Evolutionary conservation across 805 yeast genomes (phyloP), one percentile per base, ranked within the genome.

Genomic region (Babjeviella inositovora): DNA sequence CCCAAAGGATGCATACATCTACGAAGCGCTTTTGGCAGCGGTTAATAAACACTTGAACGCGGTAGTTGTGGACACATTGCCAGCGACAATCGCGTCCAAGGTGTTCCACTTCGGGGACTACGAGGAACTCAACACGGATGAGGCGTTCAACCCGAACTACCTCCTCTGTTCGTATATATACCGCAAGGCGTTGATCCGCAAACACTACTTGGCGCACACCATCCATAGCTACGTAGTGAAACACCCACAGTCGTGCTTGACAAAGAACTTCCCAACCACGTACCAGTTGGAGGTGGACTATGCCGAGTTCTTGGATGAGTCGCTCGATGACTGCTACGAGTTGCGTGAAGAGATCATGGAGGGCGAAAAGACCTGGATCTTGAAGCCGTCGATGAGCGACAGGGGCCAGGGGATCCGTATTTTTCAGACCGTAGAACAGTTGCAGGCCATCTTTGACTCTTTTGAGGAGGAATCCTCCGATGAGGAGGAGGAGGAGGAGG

Each of bases 321-420:
- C 94, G 0, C 54, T 90, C 21, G 97, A 87, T 44, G 98, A 90
- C 37, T 72, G 79, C 18, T 85, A 77, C 53, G 98, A 87, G 39
- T 55, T 90, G 23, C 53, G 93, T 28, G 75, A 74, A 24, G 94
- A 77, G 34, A 51, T 90, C 16, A 74, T 72, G 28, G 43, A 46
- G 7, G 67, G 65, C 8, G 59, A 54, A 10, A 68, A 63, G 32
- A 65, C 74, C 22, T 87, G 92, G 85, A 90, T 90, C 18, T 57
- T 90, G 42, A 90, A 90, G 42, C 98, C 98, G 9, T 72, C 93
- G 32, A 84, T 90, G 95, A 77, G 93, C 38, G 98, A 90, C 41
- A 74, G 87, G 41, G 98, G 94, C 7, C 95, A 90, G 43, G 98
- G 98, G 0, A 87, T 90, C 23, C 53, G 94, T 18, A 47, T 90